A percentile compares a stretch with the other conserved stretches of the same genome.
These are phyloP conservation scores for Fusarium heterosporum DNA, from an alignment of 2,329 filamentous ascomycete species.

Conservation along the genomic window DNA sequence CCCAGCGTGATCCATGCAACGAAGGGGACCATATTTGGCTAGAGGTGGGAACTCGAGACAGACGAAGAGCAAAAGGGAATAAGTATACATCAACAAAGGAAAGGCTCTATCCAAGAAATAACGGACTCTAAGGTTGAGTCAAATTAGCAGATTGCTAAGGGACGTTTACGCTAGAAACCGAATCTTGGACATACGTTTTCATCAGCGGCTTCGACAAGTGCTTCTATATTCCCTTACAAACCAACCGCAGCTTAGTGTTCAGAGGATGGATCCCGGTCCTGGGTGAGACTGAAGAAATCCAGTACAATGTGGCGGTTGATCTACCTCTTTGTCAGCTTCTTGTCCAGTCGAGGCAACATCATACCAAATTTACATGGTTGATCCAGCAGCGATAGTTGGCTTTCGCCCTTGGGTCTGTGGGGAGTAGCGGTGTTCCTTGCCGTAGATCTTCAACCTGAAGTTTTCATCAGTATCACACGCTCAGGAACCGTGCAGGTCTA, in stretches of 20 bases:
- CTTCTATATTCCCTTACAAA: slow-evolving; percentile 72
- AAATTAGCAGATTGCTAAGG: background rate
- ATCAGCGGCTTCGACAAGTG: slow-evolving; percentile 61
- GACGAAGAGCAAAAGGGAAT: slow-evolving; percentile 78
- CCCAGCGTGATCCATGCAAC: slow-evolving; percentile 73
- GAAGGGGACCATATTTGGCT: slow-evolving; percentile 75
- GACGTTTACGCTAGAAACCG: background rate
- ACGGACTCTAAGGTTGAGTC: slow-evolving; percentile 65
- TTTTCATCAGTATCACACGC: slow-evolving; percentile 1
- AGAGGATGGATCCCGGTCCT: slow-evolving; percentile 69
- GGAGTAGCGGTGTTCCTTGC: slow-evolving; percentile 70
- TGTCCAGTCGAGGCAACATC: background rate
- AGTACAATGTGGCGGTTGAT: slow-evolving; percentile 83
- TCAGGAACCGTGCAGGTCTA: background rate
- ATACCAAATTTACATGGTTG: slow-evolving; percentile 71
- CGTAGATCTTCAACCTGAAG: slow-evolving; percentile 77
- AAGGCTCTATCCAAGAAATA: slow-evolving; percentile 68
- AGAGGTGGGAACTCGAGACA: slow-evolving; percentile 73
- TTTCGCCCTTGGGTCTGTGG: slow-evolving; percentile 71
- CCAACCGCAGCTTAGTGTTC: slow-evolving; percentile 70
- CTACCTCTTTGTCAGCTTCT: slow-evolving; percentile 53
- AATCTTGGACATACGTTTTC: slow-evolving; percentile 50
- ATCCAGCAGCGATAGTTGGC: slow-evolving; percentile 84
- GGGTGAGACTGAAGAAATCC: slow-evolving; percentile 78
- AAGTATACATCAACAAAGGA: slow-evolving; percentile 79